Conservation (phyloP, 805 yeast genomes). For the Starmera dryadoides region DNA sequence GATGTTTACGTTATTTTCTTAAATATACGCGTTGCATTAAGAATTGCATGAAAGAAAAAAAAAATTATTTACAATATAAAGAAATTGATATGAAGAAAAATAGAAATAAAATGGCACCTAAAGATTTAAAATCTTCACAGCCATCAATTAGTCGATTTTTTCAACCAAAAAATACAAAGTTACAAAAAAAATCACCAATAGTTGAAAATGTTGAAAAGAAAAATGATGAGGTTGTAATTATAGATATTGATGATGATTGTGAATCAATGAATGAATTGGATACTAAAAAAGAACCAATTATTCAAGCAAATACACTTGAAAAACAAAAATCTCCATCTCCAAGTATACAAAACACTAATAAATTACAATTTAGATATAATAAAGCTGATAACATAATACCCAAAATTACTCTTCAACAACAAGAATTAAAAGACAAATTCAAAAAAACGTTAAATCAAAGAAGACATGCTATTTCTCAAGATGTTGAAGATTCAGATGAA, state of each 20-base stretch:
- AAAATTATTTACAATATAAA: no score
- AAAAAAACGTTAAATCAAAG: conserved; percentile 1
- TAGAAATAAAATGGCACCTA: no score
- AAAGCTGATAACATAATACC: no score
- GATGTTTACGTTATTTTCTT: no score
- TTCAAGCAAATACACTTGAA: background rate
- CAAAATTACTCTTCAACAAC: no score
- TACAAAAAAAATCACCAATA: no score
- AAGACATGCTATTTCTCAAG: conserved; percentile 1
- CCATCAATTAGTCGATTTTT: conserved; percentile 25
- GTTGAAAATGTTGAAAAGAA: background rate
- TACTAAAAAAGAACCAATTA: background rate
- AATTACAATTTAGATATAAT: no score
- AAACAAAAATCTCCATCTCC: background rate
- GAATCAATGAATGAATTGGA: background rate
- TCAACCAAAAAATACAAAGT: conserved; percentile 5
- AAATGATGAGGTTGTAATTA: conserved; percentile 4
- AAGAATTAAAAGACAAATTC: no score
- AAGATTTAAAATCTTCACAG: conserved; percentile 7
- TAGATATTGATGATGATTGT: conserved; percentile 2
- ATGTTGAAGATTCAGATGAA: background rate
- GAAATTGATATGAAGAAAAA: no score
- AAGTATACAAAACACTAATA: no score
- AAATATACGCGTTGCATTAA: no score
- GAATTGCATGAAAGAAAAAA: no score